These are phyloP conservation scores for Nakaseomyces bracarensis DNA, from an alignment of 1,139 yeast genomes.

Conservation along the genomic window DNA sequence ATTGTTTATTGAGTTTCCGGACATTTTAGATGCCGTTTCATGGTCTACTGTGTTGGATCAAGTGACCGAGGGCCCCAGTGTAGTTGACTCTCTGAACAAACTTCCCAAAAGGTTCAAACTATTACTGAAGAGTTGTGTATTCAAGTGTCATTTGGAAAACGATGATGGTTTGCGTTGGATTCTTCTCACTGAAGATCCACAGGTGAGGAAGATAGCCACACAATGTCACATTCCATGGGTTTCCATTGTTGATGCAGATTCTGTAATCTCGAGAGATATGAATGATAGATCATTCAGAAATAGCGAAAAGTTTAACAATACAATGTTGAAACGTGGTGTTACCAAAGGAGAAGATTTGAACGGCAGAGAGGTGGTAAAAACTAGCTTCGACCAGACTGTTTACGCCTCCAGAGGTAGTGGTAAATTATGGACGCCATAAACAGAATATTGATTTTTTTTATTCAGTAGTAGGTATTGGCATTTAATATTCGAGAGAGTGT, in stretches of 20 bases:
- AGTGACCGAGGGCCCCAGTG: conserved; percentile 13
- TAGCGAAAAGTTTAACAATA: conserved; percentile 23
- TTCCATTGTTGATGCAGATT: conserved; percentile 28
- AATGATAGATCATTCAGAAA: conserved; percentile 22
- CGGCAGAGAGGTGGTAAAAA: conserved; percentile 24
- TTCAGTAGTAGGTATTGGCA: too few relatives aligned
- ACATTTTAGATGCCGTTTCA: conserved; percentile 22
- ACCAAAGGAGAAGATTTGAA: conserved; percentile 15
- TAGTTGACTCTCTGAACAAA: conserved; percentile 16
- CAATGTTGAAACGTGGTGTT: conserved; percentile 19
- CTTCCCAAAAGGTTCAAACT: conserved; percentile 26
- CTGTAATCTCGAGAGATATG: conserved; percentile 22
- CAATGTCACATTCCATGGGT: conserved; percentile 25
- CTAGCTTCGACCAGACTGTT: conserved; percentile 24
- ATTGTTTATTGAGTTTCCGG: conserved; percentile 27
- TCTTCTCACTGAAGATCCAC: conserved; percentile 27
- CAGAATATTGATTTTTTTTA: too few relatives aligned
- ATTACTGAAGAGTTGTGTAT: conserved; percentile 27
- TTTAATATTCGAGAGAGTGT: too few relatives aligned
- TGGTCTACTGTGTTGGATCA: conserved; percentile 25
- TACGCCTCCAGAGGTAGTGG: conserved; percentile 31
- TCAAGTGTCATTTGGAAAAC: conserved; percentile 24
- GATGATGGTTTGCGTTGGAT: conserved; percentile 24
- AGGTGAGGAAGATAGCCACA: conserved; percentile 21
- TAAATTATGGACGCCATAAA: conserved; percentile 27